Conservation (phyloP, 805 yeast genomes). For the Dipodascus geniculatus region DNA sequence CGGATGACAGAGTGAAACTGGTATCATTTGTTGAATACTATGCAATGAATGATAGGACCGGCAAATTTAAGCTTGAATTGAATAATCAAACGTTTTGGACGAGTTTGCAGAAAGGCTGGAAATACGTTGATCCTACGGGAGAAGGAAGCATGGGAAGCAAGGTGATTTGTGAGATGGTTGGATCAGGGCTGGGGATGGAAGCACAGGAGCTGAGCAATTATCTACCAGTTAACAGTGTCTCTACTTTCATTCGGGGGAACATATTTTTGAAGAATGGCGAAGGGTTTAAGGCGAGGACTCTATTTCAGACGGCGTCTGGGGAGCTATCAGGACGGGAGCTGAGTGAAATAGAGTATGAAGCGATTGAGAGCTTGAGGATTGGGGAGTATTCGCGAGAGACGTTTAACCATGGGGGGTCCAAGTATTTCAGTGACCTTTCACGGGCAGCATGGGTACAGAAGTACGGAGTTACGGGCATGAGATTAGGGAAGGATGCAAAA, state of each 20-base stretch:
- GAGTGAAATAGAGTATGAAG: neutral
- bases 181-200: neutral
- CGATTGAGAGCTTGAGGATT: neutral
- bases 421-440: constrained; percentile 6
- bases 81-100: neutral
- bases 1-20: neutral
- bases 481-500: constrained; percentile 23
- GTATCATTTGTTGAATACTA: neutral
- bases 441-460: constrained; percentile 1
- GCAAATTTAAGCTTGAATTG: neutral
- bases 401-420: constrained; percentile 3
- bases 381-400: neutral
- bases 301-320: constrained; percentile 22
- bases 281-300: constrained; percentile 22
- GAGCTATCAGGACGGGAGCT: constrained; percentile 19
- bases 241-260: constrained; percentile 21
- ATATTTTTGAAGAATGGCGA: constrained; percentile 17
- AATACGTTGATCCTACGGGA: neutral
- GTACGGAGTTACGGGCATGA: constrained; percentile 24
- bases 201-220: constrained; percentile 8
- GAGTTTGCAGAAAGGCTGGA: neutral
- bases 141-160: neutral
- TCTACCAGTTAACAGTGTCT: constrained; percentile 5
- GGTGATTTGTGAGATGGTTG: neutral
- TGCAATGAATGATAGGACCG: neutral